phyloP scores from a whole-genome alignment of 768 basidiomycete species.

The Boletus edulis region DNA sequence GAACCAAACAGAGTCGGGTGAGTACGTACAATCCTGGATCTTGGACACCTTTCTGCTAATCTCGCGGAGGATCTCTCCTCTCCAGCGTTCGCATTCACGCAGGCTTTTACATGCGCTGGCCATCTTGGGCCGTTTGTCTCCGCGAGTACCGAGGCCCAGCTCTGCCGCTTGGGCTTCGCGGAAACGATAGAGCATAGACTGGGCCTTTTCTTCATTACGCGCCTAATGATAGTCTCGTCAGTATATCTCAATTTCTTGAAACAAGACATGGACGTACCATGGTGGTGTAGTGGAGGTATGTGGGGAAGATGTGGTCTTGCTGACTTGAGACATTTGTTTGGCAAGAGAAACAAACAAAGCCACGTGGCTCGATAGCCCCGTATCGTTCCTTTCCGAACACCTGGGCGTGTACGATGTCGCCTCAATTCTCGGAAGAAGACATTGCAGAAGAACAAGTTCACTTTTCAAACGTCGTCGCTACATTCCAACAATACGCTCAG shows the following conservation, averaged over 20 bases:
- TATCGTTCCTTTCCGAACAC: neutral
- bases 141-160: slow-evolving; percentile 84
- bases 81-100: slow-evolving; percentile 92
- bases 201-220: slow-evolving; percentile 97
- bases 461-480: slow-evolving; percentile 71
- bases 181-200: slow-evolving; percentile 93
- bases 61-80: slow-evolving; percentile 92
- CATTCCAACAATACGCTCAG: slow-evolving; percentile 72
- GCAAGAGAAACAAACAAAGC: slow-evolving; percentile 25
- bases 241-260: too few species aligned
- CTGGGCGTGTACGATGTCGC: slow-evolving; percentile 16
- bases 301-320: neutral
- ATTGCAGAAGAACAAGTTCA: slow-evolving; percentile 62
- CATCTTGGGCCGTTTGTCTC: slow-evolving; percentile 87
- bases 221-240: slow-evolving; percentile 47
- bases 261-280: slow-evolving; percentile 11
- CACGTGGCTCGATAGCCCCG: slow-evolving; percentile 10
- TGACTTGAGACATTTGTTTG: slow-evolving; percentile 17
- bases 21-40: slow-evolving; percentile 84
- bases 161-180: slow-evolving; percentile 96
- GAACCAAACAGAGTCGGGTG: too few species aligned
- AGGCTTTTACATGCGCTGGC: slow-evolving; percentile 89
- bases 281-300: neutral
- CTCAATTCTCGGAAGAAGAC: slow-evolving; percentile 29
- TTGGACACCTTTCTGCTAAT: slow-evolving; percentile 97